Evolutionary conservation across 805 yeast species (phyloP).

Genomic region (Ogataea trehalophila): DNA sequence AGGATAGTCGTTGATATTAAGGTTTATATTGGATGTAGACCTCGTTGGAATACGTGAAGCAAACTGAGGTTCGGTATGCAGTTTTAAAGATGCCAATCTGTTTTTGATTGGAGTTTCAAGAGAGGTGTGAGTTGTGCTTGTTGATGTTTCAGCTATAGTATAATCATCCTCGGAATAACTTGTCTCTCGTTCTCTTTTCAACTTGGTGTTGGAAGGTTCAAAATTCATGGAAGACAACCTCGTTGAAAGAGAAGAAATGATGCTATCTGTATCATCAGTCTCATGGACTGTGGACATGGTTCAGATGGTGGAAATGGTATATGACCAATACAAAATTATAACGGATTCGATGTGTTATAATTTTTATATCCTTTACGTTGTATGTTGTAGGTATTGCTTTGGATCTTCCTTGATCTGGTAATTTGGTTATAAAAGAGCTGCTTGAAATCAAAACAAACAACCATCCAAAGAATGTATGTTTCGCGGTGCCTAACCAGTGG

Average conservation of each 20-base stretch:
- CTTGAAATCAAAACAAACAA: too few species aligned
- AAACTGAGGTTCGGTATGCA: conserved; percentile 15
- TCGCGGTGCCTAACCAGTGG: too few species aligned
- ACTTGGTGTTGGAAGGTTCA: conserved; percentile 1
- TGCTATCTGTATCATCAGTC: conserved; percentile 3
- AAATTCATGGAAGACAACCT: conserved; percentile 9
- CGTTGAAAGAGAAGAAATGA: conserved; percentile 9
- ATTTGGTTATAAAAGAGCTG: background rate
- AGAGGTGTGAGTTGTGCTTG: conserved; percentile 1
- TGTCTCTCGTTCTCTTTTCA: conserved; percentile 10
- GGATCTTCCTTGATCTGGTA: too few species aligned
- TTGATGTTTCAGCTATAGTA: background rate
- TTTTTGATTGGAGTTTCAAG: conserved; percentile 6
- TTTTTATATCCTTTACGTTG: too few species aligned
- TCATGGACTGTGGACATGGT: background rate
- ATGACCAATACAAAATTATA: too few species aligned
- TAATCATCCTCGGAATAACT: conserved; percentile 2
- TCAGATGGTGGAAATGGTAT: background rate
- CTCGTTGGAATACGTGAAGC: conserved; percentile 22
- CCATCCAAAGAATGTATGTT: too few species aligned
- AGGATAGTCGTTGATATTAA: conserved; percentile 7
- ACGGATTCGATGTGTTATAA: too few species aligned
- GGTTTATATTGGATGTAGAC: conserved; percentile 16
- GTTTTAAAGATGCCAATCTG: conserved; percentile 12
- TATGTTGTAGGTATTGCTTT: too few species aligned